phyloP scores from a whole-genome alignment of 2,329 filamentous ascomycete genomes.

The Nemania sp. region DNA sequence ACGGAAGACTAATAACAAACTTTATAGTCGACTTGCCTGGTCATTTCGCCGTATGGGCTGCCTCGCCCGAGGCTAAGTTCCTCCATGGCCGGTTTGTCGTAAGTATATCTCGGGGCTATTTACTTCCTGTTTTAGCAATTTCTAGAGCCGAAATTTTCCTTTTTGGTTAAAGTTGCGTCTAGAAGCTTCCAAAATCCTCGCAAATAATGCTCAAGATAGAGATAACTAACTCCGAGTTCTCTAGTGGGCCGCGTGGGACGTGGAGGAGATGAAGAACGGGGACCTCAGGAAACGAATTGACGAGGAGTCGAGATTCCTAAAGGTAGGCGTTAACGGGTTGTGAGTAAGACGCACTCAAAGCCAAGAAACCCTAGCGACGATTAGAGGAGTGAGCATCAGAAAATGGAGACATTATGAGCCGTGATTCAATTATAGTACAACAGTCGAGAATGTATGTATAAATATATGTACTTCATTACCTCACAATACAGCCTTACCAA shows the following conservation, averaged over 20 bases:
- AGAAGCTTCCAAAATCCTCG: no score
- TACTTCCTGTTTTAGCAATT: no score
- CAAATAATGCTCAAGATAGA: no score
- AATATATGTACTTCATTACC: slow-evolving; percentile 21
- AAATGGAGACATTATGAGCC: slow-evolving; percentile 2
- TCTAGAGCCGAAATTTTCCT: no score
- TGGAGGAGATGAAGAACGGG: slow-evolving; percentile 53
- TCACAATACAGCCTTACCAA: slow-evolving; percentile 62
- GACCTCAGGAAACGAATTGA: slow-evolving; percentile 46
- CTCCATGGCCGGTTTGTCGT: slow-evolving; percentile 54
- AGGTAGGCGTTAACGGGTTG: slow-evolving; percentile 42
- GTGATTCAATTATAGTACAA: slow-evolving; percentile 21
- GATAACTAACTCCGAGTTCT: no score
- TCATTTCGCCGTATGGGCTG: slow-evolving; percentile 56
- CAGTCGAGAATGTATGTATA: slow-evolving; percentile 4
- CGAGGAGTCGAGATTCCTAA: slow-evolving; percentile 42
- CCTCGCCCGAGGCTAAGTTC: slow-evolving; percentile 54
- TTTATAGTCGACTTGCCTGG: slow-evolving; percentile 49
- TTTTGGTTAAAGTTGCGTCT: no score
- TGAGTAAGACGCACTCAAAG: slow-evolving; percentile 3
- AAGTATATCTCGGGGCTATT: no score
- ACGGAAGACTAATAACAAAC: slow-evolving; percentile 7
- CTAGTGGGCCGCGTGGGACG: slow-evolving; percentile 58
- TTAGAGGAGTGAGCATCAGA: neutral
- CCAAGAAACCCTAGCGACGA: no score